These are phyloP conservation scores for Chalaropsis ovoidea DNA, from an alignment of 2,329 filamentous ascomycete genomes.

Conservation along the genomic window DNA sequence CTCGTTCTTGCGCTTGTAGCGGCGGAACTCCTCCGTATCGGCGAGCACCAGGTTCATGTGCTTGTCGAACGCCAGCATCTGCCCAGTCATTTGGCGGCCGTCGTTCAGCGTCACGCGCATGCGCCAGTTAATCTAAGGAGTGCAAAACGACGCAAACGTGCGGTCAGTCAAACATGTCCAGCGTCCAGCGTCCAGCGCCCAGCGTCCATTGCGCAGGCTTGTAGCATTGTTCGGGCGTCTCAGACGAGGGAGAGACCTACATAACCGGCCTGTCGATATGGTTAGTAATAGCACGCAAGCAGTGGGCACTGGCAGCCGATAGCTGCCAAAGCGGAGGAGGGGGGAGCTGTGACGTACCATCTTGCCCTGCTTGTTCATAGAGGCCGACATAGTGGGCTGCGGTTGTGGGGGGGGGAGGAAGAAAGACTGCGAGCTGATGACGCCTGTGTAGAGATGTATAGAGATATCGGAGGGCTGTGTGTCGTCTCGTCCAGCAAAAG, in stretches of 20 bases:
- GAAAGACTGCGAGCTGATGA: not conserved
- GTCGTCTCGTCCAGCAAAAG: not conserved
- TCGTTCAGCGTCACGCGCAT: constrained; percentile 96
- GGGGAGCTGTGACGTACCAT: constrained; percentile 62
- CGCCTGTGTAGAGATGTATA: not conserved
- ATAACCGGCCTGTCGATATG: constrained; percentile 52
- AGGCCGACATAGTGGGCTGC: constrained; percentile 41
- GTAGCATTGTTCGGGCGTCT: not conserved
- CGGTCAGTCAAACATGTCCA: not conserved
- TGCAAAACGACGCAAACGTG: not conserved
- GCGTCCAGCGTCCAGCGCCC: not conserved
- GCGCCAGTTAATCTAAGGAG: constrained; percentile 88
- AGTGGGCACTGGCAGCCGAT: not conserved
- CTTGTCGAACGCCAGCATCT: constrained; percentile 99
- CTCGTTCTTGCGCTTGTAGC: constrained; percentile 72
- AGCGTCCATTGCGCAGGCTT: not conserved
- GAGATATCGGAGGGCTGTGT: not conserved
- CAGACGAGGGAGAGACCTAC: constrained; percentile 41
- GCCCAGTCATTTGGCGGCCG: constrained; percentile 89
- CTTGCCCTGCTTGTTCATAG: constrained; percentile 85
- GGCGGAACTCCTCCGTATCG: constrained; percentile 95
- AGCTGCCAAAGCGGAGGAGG: constrained; percentile 27
- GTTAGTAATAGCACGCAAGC: constrained; percentile 12
- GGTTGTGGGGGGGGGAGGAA: constrained; percentile 4
- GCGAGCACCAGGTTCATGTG: constrained; percentile 99